phyloP scores from a whole-genome alignment of 495 filamentous ascomycete genomes.

The Penicillium angulare region DNA sequence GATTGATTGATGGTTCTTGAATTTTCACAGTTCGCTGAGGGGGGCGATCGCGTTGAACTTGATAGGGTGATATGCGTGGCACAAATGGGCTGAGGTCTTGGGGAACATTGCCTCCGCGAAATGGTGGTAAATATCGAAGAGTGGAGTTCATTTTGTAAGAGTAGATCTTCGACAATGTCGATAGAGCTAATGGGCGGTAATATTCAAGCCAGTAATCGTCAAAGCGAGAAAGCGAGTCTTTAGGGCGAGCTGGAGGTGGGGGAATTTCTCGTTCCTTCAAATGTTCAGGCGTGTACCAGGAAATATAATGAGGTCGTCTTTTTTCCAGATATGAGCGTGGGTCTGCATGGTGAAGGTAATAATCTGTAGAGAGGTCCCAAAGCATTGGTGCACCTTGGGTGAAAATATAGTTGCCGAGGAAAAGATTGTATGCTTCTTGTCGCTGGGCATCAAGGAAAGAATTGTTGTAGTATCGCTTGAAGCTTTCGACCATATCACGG shows the following conservation, averaged over 20 bases:
- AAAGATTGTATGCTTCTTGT: conserved; percentile 97
- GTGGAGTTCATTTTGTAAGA: conserved; percentile 87
- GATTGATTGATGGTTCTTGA: conserved; percentile 34
- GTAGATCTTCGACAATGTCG: conserved; percentile 85
- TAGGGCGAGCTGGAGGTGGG: conserved; percentile 43
- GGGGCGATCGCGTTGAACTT: conserved; percentile 37
- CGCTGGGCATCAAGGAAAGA: conserved; percentile 94
- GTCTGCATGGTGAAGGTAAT: conserved; percentile 91
- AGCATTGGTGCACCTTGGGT: conserved; percentile 90
- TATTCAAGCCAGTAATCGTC: conserved; percentile 99
- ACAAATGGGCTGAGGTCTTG: conserved; percentile 82
- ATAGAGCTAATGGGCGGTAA: conserved; percentile 82
- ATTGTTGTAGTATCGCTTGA: conserved; percentile 99
- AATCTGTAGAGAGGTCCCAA: conserved; percentile 94
- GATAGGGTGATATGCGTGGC: conserved; percentile 56
- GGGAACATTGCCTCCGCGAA: conserved; percentile 65
- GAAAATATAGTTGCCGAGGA: conserved; percentile 95
- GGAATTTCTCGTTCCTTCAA: conserved; percentile 61
- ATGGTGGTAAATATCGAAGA: conserved; percentile 67
- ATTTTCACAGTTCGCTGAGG: conserved; percentile 44
- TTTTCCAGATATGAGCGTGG: conserved; percentile 70
- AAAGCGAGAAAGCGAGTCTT: conserved; percentile 63
- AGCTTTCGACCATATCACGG: conserved; percentile 97
- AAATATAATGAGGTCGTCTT: conserved; percentile 66
- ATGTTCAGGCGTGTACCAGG: conserved; percentile 82